Percentiles rank a stretch among this genome's conserved stretches.
Evolutionary conservation across 2,329 filamentous ascomycete genomes (phyloP).

Genomic region (Curvularia eragrostidis): DNA sequence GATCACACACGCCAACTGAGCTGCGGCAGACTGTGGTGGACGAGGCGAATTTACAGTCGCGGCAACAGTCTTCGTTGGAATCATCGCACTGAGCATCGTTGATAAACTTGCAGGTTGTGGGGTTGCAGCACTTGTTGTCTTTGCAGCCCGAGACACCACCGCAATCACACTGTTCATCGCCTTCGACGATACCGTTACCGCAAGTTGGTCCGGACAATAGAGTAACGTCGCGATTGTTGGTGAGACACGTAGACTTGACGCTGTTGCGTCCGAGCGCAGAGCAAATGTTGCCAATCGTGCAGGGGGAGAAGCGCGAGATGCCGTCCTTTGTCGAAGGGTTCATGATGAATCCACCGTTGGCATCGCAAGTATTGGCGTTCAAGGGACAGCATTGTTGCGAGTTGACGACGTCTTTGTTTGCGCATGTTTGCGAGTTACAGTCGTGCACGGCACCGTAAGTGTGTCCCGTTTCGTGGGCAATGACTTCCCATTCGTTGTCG

Average conservation of each 20-base stretch:
- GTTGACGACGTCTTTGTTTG: slow-evolving; percentile 64
- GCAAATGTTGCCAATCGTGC: slow-evolving; percentile 93
- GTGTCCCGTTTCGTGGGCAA: slow-evolving; percentile 92
- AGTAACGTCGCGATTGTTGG: slow-evolving; percentile 82
- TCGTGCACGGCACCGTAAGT: slow-evolving; percentile 97
- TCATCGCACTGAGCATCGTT: slow-evolving; percentile 78
- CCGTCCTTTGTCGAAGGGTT: slow-evolving; percentile 81
- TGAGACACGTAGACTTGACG: slow-evolving; percentile 78
- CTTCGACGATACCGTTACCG: slow-evolving; percentile 96
- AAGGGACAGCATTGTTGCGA: slow-evolving; percentile 83
- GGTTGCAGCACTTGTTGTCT: slow-evolving; percentile 81
- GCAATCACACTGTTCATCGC: slow-evolving; percentile 94
- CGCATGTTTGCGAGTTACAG: slow-evolving; percentile 74
- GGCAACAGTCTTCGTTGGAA: slow-evolving; percentile 85
- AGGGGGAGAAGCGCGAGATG: slow-evolving; percentile 83
- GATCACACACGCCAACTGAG: slow-evolving; percentile 83
- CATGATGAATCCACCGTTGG: slow-evolving; percentile 86
- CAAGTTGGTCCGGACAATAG: slow-evolving; percentile 86
- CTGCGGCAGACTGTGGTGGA: slow-evolving; percentile 78
- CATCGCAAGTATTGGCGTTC: slow-evolving; percentile 71
- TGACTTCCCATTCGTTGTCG: slow-evolving; percentile 88
- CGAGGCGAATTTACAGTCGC: slow-evolving; percentile 70
- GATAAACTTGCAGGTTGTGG: slow-evolving; percentile 85
- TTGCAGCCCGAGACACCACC: slow-evolving; percentile 77
- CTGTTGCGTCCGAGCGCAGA: slow-evolving; percentile 79